These are phyloP conservation scores for Penicillium goetzii DNA, from an alignment of 495 filamentous ascomycete species.

Conservation along the genomic window DNA sequence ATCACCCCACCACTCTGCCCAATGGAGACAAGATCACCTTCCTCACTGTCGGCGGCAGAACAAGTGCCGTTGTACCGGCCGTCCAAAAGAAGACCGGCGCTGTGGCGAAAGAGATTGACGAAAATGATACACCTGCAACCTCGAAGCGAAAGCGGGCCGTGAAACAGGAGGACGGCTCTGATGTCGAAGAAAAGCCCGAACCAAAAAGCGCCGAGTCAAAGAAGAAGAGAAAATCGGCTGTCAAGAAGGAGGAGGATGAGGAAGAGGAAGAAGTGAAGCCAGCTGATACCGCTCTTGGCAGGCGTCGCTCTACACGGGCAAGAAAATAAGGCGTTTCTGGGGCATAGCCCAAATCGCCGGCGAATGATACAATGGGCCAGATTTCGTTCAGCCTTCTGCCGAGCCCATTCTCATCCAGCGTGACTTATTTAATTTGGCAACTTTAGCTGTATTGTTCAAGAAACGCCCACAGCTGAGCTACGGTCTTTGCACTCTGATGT, in stretches of 20 bases:
- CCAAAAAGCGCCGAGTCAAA: constrained; percentile 30
- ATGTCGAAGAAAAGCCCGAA: constrained; percentile 28
- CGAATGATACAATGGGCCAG: too few species aligned
- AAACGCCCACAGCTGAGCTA: too few species aligned
- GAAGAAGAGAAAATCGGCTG: constrained; percentile 24
- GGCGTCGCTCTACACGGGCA: constrained; percentile 46
- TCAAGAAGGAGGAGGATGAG: constrained; percentile 34
- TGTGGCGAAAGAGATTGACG: constrained; percentile 41
- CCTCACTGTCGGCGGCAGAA: constrained; percentile 85
- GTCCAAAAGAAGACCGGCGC: constrained; percentile 81
- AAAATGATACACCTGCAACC: constrained; percentile 28
- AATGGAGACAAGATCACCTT: constrained; percentile 83
- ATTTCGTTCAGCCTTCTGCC: too few species aligned
- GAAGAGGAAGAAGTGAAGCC: constrained; percentile 26
- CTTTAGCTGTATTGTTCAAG: too few species aligned
- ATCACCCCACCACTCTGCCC: constrained; percentile 64
- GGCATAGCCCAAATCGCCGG: background rate
- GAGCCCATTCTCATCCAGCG: too few species aligned
- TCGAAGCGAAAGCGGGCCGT: constrained; percentile 44
- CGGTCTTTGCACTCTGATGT: too few species aligned
- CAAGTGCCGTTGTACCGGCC: constrained; percentile 81
- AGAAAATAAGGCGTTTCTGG: constrained; percentile 25
- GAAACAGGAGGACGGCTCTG: constrained; percentile 40
- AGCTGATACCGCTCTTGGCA: constrained; percentile 2
- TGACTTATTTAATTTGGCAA: too few species aligned